A percentile compares a stretch with the other conserved stretches of the same genome.
phyloP scores from a whole-genome alignment of 495 filamentous ascomycete genomes.

The Penicillium herquei region DNA sequence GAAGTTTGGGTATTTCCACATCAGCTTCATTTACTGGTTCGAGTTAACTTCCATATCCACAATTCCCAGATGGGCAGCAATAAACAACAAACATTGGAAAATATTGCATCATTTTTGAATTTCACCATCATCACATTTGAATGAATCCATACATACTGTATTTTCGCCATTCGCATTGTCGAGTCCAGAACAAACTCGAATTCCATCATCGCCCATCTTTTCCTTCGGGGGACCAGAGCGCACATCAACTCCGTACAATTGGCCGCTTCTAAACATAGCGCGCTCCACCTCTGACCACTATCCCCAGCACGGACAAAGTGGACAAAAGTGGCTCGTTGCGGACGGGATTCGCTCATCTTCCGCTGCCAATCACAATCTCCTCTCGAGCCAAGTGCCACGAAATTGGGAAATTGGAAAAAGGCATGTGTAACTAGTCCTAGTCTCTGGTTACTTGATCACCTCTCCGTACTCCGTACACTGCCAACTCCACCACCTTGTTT shows the following conservation, averaged over 20 bases:
- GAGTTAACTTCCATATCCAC: background rate
- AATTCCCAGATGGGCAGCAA: too few species aligned
- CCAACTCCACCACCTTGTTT: background rate
- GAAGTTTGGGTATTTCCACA: constrained; percentile 2
- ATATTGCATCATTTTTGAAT: background rate
- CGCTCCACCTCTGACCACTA: constrained; percentile 10
- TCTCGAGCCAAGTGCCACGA: constrained; percentile 4
- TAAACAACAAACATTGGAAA: background rate
- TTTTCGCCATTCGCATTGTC: too few species aligned
- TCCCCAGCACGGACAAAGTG: constrained; percentile 12
- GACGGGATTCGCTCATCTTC: constrained; percentile 16
- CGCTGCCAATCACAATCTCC: constrained; percentile 17
- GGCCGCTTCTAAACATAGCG: constrained; percentile 29
- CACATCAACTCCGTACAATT: constrained; percentile 17
- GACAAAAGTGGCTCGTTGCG: constrained; percentile 3
- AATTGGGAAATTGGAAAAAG: constrained; percentile 14
- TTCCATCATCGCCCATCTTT: constrained; percentile 18
- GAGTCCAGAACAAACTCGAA: constrained; percentile 11
- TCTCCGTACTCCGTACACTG: background rate
- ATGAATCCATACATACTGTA: too few species aligned
- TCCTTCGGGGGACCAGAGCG: constrained; percentile 8
- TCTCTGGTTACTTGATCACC: background rate
- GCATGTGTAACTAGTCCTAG: background rate
- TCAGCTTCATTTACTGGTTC: background rate
- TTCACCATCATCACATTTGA: too few species aligned